Evolutionary conservation across 106 monocot species (phyloP).

Genomic region (Alisma plantagoaquatica): DNA sequence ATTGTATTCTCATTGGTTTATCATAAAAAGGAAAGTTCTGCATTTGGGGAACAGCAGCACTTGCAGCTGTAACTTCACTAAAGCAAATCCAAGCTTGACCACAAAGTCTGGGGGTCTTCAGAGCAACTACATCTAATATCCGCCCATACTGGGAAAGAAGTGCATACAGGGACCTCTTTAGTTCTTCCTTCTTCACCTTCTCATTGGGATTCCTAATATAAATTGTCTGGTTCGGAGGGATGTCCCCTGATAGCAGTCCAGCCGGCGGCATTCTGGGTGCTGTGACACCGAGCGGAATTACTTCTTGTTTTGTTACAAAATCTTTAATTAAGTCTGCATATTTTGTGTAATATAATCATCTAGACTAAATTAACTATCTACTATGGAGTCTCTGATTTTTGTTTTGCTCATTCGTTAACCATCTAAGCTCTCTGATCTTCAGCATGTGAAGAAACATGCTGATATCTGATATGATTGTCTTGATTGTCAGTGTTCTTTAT

Average conservation of each 20-base stretch:
- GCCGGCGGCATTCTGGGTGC: slow-evolving; percentile 2
- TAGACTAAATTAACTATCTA: no score
- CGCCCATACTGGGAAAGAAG: slow-evolving; percentile 92
- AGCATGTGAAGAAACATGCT: no score
- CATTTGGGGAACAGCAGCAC: slow-evolving; percentile 84
- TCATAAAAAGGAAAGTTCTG: slow-evolving; percentile 94
- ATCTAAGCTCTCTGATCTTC: no score
- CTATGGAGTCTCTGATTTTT: no score
- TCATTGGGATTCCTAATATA: slow-evolving; percentile 88
- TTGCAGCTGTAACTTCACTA: slow-evolving; percentile 87
- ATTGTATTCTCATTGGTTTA: slow-evolving; percentile 90
- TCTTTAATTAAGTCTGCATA: no score
- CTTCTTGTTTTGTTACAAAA: no score
- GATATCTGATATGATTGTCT: no score
- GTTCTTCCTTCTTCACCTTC: slow-evolving; percentile 94
- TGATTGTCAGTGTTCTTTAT: no score
- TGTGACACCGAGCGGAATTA: neutral
- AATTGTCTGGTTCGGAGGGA: slow-evolving; percentile 93
- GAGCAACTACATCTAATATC: slow-evolving; percentile 80
- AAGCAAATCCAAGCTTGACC: slow-evolving; percentile 97
- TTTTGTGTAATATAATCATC: no score
- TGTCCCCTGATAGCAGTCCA: slow-evolving; percentile 81
- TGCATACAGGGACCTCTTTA: slow-evolving; percentile 82
- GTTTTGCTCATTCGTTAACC: no score
- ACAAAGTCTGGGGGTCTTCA: slow-evolving; percentile 70